Conservation (phyloP, 164 flowering plant species). For the Tinospora cordifolia region DNA sequence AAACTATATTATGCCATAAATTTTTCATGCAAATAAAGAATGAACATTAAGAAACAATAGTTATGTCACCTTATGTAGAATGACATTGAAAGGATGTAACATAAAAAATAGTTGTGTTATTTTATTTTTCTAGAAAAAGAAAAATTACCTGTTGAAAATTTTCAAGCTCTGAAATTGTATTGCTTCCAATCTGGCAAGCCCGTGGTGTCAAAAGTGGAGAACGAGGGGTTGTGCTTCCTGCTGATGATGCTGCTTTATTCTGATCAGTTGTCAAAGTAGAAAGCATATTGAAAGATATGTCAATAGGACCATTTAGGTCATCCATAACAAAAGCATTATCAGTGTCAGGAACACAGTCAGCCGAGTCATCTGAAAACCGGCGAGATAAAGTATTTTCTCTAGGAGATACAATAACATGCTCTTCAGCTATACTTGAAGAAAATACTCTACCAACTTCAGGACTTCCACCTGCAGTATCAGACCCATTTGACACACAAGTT, state of each 20-base stretch:
- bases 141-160: constrained; percentile 64
- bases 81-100: background rate
- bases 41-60: background rate
- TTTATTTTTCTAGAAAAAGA: background rate
- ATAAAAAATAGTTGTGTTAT: background rate
- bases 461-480: constrained; percentile 40
- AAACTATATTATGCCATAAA: background rate
- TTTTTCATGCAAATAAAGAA: background rate
- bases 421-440: constrained; percentile 34
- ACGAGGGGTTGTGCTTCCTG: constrained; percentile 74
- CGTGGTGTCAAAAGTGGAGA: constrained; percentile 74
- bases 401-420: constrained; percentile 34
- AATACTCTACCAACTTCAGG: constrained; percentile 39
- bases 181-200: constrained; percentile 55
- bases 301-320: constrained; percentile 33
- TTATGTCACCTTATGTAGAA: too few species aligned
- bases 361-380: constrained; percentile 38
- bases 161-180: constrained; percentile 59
- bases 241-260: constrained; percentile 37
- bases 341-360: constrained; percentile 44
- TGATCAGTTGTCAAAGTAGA: constrained; percentile 20
- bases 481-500: constrained; percentile 59
- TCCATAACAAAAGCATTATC: constrained; percentile 39
- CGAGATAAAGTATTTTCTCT: constrained; percentile 23
- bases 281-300: constrained; percentile 34